Base-by-base conservation (phyloP, 345 rosid genomes). In the Iberis pinnata region DNA sequence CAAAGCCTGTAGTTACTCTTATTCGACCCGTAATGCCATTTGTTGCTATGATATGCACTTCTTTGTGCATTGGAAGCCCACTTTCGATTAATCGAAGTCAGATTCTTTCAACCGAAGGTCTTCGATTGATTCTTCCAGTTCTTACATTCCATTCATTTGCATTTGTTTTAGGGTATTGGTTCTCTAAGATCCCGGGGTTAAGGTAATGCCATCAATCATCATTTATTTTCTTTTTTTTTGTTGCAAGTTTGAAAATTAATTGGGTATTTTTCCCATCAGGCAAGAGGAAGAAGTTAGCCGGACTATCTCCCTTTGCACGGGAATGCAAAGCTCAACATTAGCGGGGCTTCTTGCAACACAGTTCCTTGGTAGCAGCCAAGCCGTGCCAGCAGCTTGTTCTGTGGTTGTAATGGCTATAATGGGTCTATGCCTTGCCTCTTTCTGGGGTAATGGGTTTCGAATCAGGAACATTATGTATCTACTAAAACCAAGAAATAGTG, bases 401-500 rank as follows among this genome's bases (percentile, higher is more conserved):
- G 98, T 90, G 25, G 92, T 90, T 25, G 87, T 84, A 58, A 90
- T 84, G 98, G 98, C 98, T 27, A 82, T 87, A 56, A 82, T 90
- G 96, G 98, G 96, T 54, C 86, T 90, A 29, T 80, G 80, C 38
- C 95, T 90, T 58, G 96, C 96, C 36, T 82, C 95, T 42, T 79
- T 87, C 65, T 90, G 98, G 96, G 96, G 96, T 12, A 76, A 47
- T 12, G 89, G 95, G 40, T 67, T 8, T 48, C 81, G 78, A 59
- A 82, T 90, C 61, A 75, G 84, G 19, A 81, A 84, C 54, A 25
- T 82, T 26, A 75, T 71, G 0, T 72, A 76, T 17, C 60, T 47
- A 52, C 55, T 71, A 55, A 64, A 64, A 53, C 75, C 76, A 0
- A 72, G 50, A 39, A 11, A 32, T 17, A 59, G 18, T 53, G 70